Base-by-base conservation (phyloP, 345 rosid species). In the Aegle marmelos region DNA sequence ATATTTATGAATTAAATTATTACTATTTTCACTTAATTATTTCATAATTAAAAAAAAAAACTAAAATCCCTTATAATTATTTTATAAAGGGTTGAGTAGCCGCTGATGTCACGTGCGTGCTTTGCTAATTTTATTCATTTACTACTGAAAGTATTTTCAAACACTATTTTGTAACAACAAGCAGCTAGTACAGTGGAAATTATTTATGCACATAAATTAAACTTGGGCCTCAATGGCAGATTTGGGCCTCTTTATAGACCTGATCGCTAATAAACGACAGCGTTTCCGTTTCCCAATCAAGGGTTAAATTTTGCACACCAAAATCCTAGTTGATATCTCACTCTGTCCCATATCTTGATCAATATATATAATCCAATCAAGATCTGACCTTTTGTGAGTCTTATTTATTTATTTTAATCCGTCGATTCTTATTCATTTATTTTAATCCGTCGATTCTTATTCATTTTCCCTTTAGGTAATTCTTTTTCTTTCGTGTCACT, bases 41-140 rank as follows among this genome's bases (percentile, higher is more conserved):
- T 37, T 37, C 7, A 37, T 37, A 7, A 7, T 37, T 37, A 37
- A 0, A 0, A 37, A 0, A 0, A 37, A 37, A 37, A 10, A 9
- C 11, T 9, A 7, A 37, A 37, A 37, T 8, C 11, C 41, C 2
- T 0, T 0, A 0, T 37, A 37, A 37, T 37, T 37, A 0, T 36
- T 36, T 36, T 1, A 8, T 36, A 36, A 1, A 36, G 9, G 9
- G 39, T 36, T 36, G 39, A 36, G 39, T 9, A 36, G 2, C 39
- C 7, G 7, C 39, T 36, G 7, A 36, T 36, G 9, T 36, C 39
- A 36, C 39, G 9, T 37, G 41, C 9, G 41, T 37, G 41, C 41
- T 37, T 37, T 0, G 41, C 3, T 37, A 37, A 50, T 13, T 50
- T 50, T 16, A 50, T 19, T 50, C 19, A 50, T 13, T 28, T 3